Conservation (phyloP, 1,284 basidiomycete genomes). For the Ceratorhiza oryzae-sativae region DNA sequence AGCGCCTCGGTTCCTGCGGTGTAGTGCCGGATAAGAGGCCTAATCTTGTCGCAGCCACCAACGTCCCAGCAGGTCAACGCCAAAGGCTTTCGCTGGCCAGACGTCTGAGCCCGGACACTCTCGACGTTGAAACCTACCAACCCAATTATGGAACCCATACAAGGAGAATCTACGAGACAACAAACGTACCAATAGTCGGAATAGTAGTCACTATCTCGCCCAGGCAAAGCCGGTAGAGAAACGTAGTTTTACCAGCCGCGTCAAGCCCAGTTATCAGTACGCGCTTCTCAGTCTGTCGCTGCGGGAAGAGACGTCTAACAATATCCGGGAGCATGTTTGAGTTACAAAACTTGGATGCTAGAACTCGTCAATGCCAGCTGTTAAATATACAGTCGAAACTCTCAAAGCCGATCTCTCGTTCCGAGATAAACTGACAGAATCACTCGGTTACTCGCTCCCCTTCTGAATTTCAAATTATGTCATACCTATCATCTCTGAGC, state of each 20-base stretch:
- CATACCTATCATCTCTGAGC: too few species aligned
- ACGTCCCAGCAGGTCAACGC: conserved; percentile 30
- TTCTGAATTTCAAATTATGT: too few species aligned
- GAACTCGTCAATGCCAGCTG: not conserved
- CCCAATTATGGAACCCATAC: not conserved
- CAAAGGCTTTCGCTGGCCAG: conserved; percentile 14
- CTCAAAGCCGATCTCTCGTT: too few species aligned
- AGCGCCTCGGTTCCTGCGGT: conserved; percentile 1
- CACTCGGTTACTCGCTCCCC: too few species aligned
- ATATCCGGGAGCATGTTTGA: conserved; percentile 22
- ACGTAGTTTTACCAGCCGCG: conserved; percentile 22
- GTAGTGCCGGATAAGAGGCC: conserved; percentile 18
- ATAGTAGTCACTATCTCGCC: conserved; percentile 33
- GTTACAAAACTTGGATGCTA: not conserved
- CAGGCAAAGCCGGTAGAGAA: conserved; percentile 7
- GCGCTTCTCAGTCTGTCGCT: not conserved
- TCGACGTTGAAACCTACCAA: conserved; percentile 26
- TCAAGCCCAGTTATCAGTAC: conserved; percentile 21
- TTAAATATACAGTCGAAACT: too few species aligned
- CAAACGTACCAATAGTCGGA: conserved; percentile 25
- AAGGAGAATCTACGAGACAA: not conserved
- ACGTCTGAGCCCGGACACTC: conserved; percentile 5
- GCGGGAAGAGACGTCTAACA: conserved; percentile 14
- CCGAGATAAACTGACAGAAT: too few species aligned
- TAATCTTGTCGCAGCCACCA: conserved; percentile 30